These are phyloP conservation scores for Lactuca saligna DNA, from an alignment of 129 eudicot genomes.

Conservation along the genomic window DNA sequence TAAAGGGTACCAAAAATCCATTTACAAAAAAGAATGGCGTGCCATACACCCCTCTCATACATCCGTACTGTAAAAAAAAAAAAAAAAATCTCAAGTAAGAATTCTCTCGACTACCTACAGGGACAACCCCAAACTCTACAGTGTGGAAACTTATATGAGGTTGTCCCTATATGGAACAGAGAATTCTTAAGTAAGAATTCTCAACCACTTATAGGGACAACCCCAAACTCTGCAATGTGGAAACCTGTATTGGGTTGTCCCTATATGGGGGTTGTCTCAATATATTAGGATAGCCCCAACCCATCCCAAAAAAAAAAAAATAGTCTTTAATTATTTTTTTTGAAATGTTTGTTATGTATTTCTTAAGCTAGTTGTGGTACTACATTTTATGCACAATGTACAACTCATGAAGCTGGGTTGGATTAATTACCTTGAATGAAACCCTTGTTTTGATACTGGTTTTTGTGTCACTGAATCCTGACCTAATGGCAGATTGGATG, in stretches of 20 bases:
- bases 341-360: not conserved
- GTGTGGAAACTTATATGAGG: not conserved
- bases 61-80: slow-evolving; percentile 67
- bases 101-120: not conserved
- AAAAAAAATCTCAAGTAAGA: not conserved
- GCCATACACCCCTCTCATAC: slow-evolving; percentile 84
- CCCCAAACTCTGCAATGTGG: no score
- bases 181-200: no score
- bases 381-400: slow-evolving; percentile 16
- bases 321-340: no score
- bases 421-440: slow-evolving; percentile 69
- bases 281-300: no score
- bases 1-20: slow-evolving; percentile 64
- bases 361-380: not conserved
- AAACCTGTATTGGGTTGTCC: no score
- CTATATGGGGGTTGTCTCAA: no score
- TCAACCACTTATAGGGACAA: no score
- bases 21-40: slow-evolving; percentile 82
- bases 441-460: slow-evolving; percentile 66
- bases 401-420: not conserved
- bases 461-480: slow-evolving; percentile 54
- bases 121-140: not conserved
- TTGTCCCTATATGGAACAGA: not conserved
- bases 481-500: slow-evolving; percentile 41
- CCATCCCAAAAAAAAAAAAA: no score